Evolutionary conservation across 179 eudicot species (phyloP), one percentile per base, ranked within the genome.

Genomic region (Pouteria campechiana): DNA sequence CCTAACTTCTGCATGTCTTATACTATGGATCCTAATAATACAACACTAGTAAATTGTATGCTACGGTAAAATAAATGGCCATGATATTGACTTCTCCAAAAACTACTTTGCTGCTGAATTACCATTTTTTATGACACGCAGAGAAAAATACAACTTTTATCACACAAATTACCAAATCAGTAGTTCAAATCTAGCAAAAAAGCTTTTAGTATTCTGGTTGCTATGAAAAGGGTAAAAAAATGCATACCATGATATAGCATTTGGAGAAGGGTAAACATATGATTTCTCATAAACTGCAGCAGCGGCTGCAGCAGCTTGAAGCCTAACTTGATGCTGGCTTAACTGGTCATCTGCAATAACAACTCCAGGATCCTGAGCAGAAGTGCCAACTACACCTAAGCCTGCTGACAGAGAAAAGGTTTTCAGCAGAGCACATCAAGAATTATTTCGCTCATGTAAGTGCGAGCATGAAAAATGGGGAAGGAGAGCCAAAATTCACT

Each of bases 291-390:
- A 92, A 18, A 92, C 35, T 20, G 94, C 54, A 5, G 99, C 94
- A 24, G 99, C 96, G 1, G 94, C 69, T n/a, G 99, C 86, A 25
- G 94, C 96, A 48, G 96, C 99, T 72, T 76, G 76, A 7, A 79
- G 69, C 46, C 94, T 75, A 17, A 69, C 82, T 53, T 81, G 75
- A 41, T 78, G 77, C 58, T 59, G 70, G 52, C 65, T 74, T 34
- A 73, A 33, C 49, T 67, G 50, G 53, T 33, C 57, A 57, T 33
- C 55, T 48, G 62, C 61, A 4, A 9, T 49, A 55, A 65, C 69
- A 48, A 41, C 78, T 48, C 64, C 53, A 51, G 50, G 66, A 44
- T 50, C 63, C 56, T 80, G 99, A 60, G 70, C 57, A 15, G 73
- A 59, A 42, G 69, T 15, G 47, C 71, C 52, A n/a, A 67, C 54